A percentile compares a stretch with the other conserved stretches of the same genome.
phyloP scores from a whole-genome alignment of 2,329 filamentous ascomycete genomes.

The Fonsecaea monophora region DNA sequence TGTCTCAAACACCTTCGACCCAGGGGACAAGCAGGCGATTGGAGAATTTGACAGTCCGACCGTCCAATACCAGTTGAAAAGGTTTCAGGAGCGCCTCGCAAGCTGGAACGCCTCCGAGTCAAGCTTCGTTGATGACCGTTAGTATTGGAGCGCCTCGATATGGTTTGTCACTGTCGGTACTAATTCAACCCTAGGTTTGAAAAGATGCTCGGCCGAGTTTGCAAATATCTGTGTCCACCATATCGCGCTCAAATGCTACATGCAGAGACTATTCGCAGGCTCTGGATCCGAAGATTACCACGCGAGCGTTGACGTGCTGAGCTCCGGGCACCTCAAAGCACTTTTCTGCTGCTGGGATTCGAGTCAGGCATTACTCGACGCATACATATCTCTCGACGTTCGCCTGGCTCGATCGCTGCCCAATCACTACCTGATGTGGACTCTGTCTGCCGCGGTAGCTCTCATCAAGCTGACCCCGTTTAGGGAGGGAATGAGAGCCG shows the following conservation, averaged over 20 bases:
- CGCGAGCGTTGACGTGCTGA: background rate
- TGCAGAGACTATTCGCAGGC: constrained; percentile 32
- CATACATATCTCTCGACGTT: constrained; percentile 67
- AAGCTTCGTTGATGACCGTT: background rate
- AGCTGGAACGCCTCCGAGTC: constrained; percentile 27
- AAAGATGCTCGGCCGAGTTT: background rate
- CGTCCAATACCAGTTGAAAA: constrained; percentile 13
- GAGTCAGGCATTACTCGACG: constrained; percentile 67
- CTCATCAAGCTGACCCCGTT: constrained; percentile 76
- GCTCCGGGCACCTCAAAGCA: constrained; percentile 45
- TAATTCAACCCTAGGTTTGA: background rate
- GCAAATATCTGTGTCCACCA: constrained; percentile 14
- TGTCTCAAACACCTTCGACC: constrained; percentile 10
- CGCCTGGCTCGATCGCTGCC: constrained; percentile 67
- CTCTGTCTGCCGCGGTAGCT: constrained; percentile 72
- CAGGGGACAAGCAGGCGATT: background rate
- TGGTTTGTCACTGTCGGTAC: background rate
- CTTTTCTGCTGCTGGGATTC: constrained; percentile 69
- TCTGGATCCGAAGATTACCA: background rate
- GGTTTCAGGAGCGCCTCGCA: constrained; percentile 12
- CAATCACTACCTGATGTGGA: constrained; percentile 73
- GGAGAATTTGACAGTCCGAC: constrained; percentile 8
- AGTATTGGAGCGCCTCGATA: background rate
- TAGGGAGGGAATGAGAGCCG: constrained; percentile 50
- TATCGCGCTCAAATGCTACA: background rate